A percentile compares a stretch with the other conserved stretches of the same genome.
These are phyloP conservation scores for Salisapilia sapeloensis DNA, from an alignment of 352 stramenopile species.

Conservation along the genomic window DNA sequence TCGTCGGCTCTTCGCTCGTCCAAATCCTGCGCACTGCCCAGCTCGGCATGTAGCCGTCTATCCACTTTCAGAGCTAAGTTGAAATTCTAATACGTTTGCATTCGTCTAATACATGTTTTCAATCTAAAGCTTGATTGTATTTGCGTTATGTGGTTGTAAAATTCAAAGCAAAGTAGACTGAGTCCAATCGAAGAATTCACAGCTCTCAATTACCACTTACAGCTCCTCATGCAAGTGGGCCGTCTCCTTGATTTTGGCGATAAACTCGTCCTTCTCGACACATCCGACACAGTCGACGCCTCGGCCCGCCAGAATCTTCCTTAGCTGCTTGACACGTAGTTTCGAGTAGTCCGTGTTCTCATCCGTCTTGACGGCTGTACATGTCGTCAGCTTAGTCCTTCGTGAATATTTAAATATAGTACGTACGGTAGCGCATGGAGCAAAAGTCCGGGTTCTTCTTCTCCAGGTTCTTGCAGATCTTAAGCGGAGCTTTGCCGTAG, in stretches of 20 bases:
- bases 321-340: constrained; percentile 90
- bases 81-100: too few species aligned
- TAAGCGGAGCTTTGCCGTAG: constrained; percentile 85
- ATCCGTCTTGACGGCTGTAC: constrained; percentile 84
- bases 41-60: constrained; percentile 38
- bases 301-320: constrained; percentile 86
- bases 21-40: constrained; percentile 73
- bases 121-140: not conserved
- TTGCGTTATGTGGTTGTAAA: not conserved
- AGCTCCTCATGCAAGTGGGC: constrained; percentile 68
- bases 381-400: not conserved
- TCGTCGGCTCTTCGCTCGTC: constrained; percentile 74
- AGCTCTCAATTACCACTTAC: constrained; percentile 37
- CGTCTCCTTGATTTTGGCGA: constrained; percentile 88
- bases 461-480: constrained; percentile 88
- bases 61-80: too few species aligned
- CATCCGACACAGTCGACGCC: constrained; percentile 87
- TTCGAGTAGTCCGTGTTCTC: constrained; percentile 90
- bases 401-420: not conserved
- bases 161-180: too few species aligned
- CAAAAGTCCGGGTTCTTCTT: constrained; percentile 93
- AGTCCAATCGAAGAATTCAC: too few species aligned
- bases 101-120: too few species aligned
- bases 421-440: constrained; percentile 87
- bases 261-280: constrained; percentile 91